Evolutionary conservation across 2,329 filamentous ascomycete genomes (phyloP).

Genomic region (Alternaria incomplexa): DNA sequence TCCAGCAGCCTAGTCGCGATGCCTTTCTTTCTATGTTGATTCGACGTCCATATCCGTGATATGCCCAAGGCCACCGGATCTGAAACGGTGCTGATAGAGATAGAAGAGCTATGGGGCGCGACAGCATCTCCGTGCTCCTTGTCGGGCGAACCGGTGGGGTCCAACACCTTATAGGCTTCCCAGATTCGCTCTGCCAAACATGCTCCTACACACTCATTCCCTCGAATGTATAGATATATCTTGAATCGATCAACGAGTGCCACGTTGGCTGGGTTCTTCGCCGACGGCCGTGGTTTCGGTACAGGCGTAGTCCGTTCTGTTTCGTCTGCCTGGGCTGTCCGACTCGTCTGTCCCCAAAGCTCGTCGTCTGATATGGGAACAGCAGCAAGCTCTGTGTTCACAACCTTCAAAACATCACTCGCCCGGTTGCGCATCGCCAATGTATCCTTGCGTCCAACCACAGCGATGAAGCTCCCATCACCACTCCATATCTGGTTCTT

Average conservation of each 20-base stretch:
- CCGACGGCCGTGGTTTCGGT: constrained; percentile 39
- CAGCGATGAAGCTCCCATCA: constrained; percentile 59
- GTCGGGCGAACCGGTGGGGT: constrained; percentile 23
- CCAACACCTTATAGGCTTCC: constrained; percentile 60
- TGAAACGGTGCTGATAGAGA: constrained; percentile 53
- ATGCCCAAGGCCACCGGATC: constrained; percentile 64
- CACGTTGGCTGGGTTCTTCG: constrained; percentile 26
- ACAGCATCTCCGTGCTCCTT: constrained; percentile 20
- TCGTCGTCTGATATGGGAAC: constrained; percentile 63
- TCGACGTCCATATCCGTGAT: constrained; percentile 70
- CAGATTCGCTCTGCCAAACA: constrained; percentile 67
- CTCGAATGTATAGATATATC: constrained; percentile 66
- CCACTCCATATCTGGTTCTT: constrained; percentile 59
- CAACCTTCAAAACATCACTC: constrained; percentile 61
- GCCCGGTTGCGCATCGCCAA: constrained; percentile 62
- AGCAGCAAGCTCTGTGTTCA: constrained; percentile 67
- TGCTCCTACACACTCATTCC: constrained; percentile 66
- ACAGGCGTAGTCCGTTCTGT: not conserved
- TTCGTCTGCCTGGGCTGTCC: constrained; percentile 8
- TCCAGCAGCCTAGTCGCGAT: constrained; percentile 65
- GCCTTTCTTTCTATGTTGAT: constrained; percentile 61
- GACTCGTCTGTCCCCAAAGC: constrained; percentile 61
- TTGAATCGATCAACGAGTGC: constrained; percentile 59
- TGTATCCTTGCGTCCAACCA: constrained; percentile 63
- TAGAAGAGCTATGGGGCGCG: constrained; percentile 36